Percentiles rank a stretch among this genome's conserved stretches.
Conservation (phyloP, 2,329 filamentous ascomycete species). For the Colletotrichum acutatum region DNA sequence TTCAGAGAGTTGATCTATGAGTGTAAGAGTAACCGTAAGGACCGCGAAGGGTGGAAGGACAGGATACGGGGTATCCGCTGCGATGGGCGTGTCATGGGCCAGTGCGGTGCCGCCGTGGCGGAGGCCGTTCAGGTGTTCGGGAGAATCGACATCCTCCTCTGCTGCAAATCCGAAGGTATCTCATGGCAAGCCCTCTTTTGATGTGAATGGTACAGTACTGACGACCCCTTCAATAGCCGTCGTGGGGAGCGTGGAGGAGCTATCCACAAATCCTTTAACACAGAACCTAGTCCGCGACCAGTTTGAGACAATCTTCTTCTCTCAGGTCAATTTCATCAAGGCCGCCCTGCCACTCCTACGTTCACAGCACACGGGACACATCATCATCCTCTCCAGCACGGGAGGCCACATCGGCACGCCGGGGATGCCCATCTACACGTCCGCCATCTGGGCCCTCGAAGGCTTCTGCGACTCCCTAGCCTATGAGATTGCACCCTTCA, state of each 20-base stretch:
- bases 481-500: constrained; percentile 97
- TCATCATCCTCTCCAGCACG: constrained; percentile 89
- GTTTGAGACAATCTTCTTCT: constrained; percentile 95
- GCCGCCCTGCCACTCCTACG: constrained; percentile 84
- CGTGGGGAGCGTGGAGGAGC: constrained; percentile 90
- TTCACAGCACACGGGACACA: constrained; percentile 84
- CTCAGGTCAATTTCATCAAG: constrained; percentile 95
- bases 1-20: constrained; percentile 83
- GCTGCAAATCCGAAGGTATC: constrained; percentile 87
- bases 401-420: constrained; percentile 94
- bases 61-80: constrained; percentile 75
- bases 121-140: constrained; percentile 88
- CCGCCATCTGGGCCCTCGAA: constrained; percentile 93
- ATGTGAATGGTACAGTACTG: background rate
- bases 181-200: background rate
- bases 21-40: constrained; percentile 70
- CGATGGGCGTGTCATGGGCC: constrained; percentile 70
- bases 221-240: constrained; percentile 65
- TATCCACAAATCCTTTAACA: constrained; percentile 78
- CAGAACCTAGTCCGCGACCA: constrained; percentile 87
- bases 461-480: constrained; percentile 95
- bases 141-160: constrained; percentile 88
- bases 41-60: constrained; percentile 82
- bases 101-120: constrained; percentile 87
- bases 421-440: constrained; percentile 89